A percentile compares a stretch with the other conserved stretches of the same genome.
Evolutionary conservation across 2,329 filamentous ascomycete genomes (phyloP).

Genomic region (Helotiales sp.): DNA sequence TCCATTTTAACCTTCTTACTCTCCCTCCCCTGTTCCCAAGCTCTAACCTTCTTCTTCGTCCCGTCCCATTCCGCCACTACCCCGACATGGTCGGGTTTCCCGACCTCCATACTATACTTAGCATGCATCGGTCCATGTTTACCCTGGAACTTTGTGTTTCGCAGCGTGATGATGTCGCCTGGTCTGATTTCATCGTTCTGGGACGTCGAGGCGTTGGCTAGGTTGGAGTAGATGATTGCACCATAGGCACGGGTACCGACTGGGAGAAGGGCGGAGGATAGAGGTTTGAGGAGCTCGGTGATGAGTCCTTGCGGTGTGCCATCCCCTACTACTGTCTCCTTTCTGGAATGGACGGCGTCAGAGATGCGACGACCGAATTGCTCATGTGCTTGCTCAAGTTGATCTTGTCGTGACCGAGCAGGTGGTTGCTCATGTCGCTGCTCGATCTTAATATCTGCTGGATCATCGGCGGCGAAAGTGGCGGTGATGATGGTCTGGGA

Average conservation of each 20-base stretch:
- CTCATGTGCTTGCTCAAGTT: conserved; percentile 84
- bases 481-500: conserved; percentile 88
- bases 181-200: conserved; percentile 91
- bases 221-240: conserved; percentile 88
- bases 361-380: conserved; percentile 78
- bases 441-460: conserved; percentile 71
- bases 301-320: conserved; percentile 78
- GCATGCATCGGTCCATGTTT: conserved; percentile 94
- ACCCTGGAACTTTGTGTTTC: conserved; percentile 92
- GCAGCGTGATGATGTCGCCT: conserved; percentile 89
- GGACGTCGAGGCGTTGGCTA: conserved; percentile 89
- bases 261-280: conserved; percentile 73
- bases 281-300: conserved; percentile 73
- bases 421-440: conserved; percentile 88
- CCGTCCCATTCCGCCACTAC: conserved; percentile 97
- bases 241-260: conserved; percentile 90
- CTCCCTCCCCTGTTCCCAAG: conserved; percentile 93
- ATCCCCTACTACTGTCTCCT: conserved; percentile 80
- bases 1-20: conserved; percentile 91
- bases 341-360: conserved; percentile 67
- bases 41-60: conserved; percentile 94
- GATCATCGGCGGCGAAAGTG: conserved; percentile 74
- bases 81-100: conserved; percentile 82
- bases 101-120: conserved; percentile 87
- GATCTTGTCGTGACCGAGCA: conserved; percentile 80